These are phyloP conservation scores for Solanum paucissectum DNA, from an alignment of 257 asterid genomes.

Conservation along the genomic window DNA sequence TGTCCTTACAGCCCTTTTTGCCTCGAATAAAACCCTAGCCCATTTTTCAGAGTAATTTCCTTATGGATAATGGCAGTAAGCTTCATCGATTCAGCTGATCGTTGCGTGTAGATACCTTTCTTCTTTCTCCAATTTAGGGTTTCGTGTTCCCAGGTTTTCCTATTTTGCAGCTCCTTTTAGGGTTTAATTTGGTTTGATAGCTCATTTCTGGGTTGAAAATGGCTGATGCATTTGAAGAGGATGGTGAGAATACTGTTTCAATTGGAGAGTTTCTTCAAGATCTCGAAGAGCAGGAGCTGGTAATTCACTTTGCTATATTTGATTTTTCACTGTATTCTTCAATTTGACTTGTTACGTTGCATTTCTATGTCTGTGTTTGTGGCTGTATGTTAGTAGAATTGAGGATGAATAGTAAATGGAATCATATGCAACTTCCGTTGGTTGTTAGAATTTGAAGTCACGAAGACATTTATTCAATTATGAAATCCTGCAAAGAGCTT, in stretches of 20 bases:
- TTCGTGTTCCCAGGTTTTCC: neutral
- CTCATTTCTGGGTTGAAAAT: slow-evolving; percentile 5
- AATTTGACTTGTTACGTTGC: neutral
- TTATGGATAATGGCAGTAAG: neutral
- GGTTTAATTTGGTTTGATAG: neutral
- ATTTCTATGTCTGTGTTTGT: neutral
- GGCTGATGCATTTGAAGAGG: slow-evolving; percentile 66
- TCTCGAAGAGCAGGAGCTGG: slow-evolving; percentile 80
- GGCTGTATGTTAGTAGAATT: neutral
- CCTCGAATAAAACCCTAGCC: slow-evolving; percentile 14
- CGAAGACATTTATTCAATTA: neutral
- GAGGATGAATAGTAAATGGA: neutral
- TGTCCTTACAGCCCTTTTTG: slow-evolving; percentile 3
- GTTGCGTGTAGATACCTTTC: neutral
- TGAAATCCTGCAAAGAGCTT: neutral
- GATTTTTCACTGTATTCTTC: neutral
- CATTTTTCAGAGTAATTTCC: neutral
- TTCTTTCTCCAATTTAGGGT: neutral
- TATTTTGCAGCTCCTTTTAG: neutral
- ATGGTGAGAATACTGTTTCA: slow-evolving; percentile 60
- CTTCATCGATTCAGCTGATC: neutral
- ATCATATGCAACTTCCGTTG: neutral
- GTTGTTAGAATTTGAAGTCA: neutral
- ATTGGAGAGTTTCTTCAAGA: slow-evolving; percentile 61
- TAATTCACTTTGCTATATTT: neutral